A percentile compares a stretch with the other conserved stretches of the same genome.
These are phyloP conservation scores for Claviceps sp. DNA, from an alignment of 2,329 filamentous ascomycete species.

Conservation along the genomic window DNA sequence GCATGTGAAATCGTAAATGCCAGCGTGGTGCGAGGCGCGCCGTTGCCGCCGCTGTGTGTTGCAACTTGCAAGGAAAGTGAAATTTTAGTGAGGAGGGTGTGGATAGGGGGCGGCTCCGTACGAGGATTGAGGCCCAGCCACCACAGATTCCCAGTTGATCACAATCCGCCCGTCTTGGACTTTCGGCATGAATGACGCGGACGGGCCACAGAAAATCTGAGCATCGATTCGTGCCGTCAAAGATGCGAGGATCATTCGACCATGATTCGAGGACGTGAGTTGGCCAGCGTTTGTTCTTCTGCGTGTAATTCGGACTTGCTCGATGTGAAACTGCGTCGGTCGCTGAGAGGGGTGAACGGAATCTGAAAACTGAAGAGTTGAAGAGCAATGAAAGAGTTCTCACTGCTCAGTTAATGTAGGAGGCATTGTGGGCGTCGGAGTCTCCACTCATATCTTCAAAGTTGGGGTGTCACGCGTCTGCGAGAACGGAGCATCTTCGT, in stretches of 20 bases:
- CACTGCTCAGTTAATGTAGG: no score
- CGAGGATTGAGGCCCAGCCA: slow-evolving; percentile 9
- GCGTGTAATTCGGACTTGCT: no score
- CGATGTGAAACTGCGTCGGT: no score
- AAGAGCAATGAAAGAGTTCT: no score
- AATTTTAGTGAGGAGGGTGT: slow-evolving; percentile 13
- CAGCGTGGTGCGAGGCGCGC: slow-evolving; percentile 10
- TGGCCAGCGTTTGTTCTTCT: background rate
- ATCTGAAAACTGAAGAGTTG: no score
- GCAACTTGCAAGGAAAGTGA: slow-evolving; percentile 10
- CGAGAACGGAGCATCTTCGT: no score
- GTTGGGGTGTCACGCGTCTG: no score
- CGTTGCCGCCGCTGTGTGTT: background rate
- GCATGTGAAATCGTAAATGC: background rate
- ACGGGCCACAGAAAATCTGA: background rate
- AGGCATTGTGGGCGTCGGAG: no score
- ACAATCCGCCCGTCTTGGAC: background rate
- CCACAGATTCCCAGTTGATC: background rate
- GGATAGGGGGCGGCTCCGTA: slow-evolving; percentile 9
- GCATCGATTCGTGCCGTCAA: background rate
- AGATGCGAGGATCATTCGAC: background rate
- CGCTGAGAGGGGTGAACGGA: no score
- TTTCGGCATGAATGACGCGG: background rate
- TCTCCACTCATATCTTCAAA: no score
- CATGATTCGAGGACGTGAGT: background rate